Base-by-base conservation (phyloP, 139 green algal species). In the Haematococcus sp. region DNA sequence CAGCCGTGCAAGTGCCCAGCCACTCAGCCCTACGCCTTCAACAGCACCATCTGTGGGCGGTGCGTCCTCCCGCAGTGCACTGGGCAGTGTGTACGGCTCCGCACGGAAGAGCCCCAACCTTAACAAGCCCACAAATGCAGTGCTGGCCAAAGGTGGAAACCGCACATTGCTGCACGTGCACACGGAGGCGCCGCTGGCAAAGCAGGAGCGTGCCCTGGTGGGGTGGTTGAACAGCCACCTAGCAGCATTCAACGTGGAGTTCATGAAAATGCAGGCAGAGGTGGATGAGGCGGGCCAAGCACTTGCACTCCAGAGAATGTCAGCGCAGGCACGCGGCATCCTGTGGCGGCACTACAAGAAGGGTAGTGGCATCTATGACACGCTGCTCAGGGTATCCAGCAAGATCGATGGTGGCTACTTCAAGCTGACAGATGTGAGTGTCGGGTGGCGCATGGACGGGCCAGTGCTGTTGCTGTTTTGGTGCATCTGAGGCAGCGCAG, bases 201-300 rank as follows among this genome's bases (percentile, higher is more conserved):
- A 78, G 31, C 72, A 78, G 46, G 72, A 78, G 46, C 72, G 72
- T 40, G 72, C 72, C 11, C 72, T 78, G 30, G 28, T 33, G 27
- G 60, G 60, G 1, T 78, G 72, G 72, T 25, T 78, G 23, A 78
- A 78, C 72, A 72, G 44, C 28, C 72, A 78, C 44, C 51, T 78
- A 17, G 33, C 28, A 3, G 40, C 40, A 7, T 49, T 49, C 11
- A 11, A 11, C 40, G 40, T 49, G 7, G 40, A 49, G 40, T 49
- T 49, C 40, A 49, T 19, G 7, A 49, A 49, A 11, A 7, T 49
- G 40, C 40, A 49, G 40, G 40, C 40, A 49, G 40, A 49, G 40
- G 40, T 7, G 40, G 40, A 11, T 11, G 40, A 49, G 40, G 40
- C 40, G 40, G 40, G 40, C 40, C 7, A 7, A 11, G 40, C 40